A percentile compares a stretch with the other conserved stretches of the same genome.
Evolutionary conservation across 768 basidiomycete genomes (phyloP).

Genomic region (Macrolepiota dolichaula): DNA sequence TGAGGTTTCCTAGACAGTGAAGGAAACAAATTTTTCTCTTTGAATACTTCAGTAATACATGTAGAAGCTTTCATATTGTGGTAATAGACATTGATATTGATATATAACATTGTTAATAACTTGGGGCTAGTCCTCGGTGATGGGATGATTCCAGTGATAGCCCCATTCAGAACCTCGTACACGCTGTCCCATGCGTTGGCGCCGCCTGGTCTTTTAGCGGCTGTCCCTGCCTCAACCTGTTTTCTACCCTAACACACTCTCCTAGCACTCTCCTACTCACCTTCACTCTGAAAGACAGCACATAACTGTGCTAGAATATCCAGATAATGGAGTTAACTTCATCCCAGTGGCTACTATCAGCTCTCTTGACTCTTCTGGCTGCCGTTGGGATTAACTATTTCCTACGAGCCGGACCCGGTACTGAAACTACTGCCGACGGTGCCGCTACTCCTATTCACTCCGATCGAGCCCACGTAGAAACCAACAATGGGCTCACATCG

Average conservation of each 20-base stretch:
- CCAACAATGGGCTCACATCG: no score
- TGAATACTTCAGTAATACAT: no score
- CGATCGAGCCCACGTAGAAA: no score
- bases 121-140: background rate
- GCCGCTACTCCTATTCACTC: background rate
- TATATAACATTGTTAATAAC: background rate
- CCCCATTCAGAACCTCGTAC: background rate
- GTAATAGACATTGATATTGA: no score
- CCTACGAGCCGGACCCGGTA: background rate
- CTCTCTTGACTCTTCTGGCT: slow-evolving; percentile 4
- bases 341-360: background rate
- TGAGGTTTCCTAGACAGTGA: no score
- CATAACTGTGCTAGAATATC: no score
- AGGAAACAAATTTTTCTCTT: no score
- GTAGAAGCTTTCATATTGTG: no score
- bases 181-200: background rate
- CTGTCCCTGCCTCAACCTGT: background rate
- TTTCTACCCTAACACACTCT: no score
- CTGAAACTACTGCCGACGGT: background rate
- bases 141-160: background rate
- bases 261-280: background rate
- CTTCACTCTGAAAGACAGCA: background rate
- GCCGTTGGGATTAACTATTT: slow-evolving; percentile 1
- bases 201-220: background rate
- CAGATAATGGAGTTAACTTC: no score